phyloP scores from a whole-genome alignment of 2,329 filamentous ascomycete species.

The Alternaria atra region DNA sequence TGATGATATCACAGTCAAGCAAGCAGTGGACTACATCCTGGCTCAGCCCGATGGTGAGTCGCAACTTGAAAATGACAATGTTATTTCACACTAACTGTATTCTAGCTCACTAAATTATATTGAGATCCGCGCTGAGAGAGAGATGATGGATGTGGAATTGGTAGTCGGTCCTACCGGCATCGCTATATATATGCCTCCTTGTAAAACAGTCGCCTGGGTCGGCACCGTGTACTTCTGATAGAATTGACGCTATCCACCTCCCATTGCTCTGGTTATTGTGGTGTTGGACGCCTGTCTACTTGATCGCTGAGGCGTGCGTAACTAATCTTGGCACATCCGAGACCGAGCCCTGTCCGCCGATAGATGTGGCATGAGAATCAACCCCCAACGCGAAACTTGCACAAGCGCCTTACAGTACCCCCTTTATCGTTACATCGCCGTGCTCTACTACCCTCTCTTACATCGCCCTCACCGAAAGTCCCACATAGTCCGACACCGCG shows the following conservation, averaged over 20 bases:
- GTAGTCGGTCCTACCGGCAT: conserved; percentile 43
- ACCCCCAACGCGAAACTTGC: conserved; percentile 25
- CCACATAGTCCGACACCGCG: conserved; percentile 26
- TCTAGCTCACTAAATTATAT: conserved; percentile 46
- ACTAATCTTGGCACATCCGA: conserved; percentile 28
- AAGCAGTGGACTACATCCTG: conserved; percentile 94
- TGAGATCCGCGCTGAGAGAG: conserved; percentile 26
- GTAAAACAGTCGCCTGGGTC: conserved; percentile 50
- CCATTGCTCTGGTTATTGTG: conserved; percentile 15
- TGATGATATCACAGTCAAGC: conserved; percentile 72
- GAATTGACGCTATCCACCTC: conserved; percentile 47
- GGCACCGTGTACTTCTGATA: conserved; percentile 49
- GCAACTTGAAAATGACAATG: conserved; percentile 30
- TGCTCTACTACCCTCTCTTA: conserved; percentile 19
- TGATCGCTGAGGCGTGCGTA: conserved; percentile 23
- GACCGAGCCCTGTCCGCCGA: conserved; percentile 26
- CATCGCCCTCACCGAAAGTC: conserved; percentile 23
- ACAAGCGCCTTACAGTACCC: conserved; percentile 29
- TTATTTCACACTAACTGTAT: conserved; percentile 28
- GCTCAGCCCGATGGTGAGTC: conserved; percentile 86
- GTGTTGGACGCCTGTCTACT: conserved; percentile 11
- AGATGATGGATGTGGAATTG: conserved; percentile 41
- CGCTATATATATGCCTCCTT: conserved; percentile 51
- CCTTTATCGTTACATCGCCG: conserved; percentile 26
- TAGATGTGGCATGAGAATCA: conserved; percentile 38